Evolutionary conservation across 2,329 filamentous ascomycete species (phyloP).

Genomic region (Coniochaeta sp.): DNA sequence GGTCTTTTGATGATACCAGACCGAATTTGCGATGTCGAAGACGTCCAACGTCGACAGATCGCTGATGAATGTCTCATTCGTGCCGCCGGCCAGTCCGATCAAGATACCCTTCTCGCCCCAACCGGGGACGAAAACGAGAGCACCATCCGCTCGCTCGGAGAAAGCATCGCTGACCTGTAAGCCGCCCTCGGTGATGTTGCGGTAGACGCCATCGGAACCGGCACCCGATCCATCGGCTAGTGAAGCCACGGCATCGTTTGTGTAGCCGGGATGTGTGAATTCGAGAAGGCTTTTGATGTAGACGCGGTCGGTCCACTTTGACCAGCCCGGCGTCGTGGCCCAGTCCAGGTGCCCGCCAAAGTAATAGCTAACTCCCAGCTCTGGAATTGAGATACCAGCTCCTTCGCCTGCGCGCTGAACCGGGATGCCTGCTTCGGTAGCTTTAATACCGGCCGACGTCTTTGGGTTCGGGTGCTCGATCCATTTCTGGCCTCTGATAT

Average conservation of each 20-base stretch:
- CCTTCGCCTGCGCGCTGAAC: constrained; percentile 69
- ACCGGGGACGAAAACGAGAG: constrained; percentile 66
- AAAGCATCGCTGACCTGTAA: constrained; percentile 61
- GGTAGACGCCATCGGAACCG: constrained; percentile 54
- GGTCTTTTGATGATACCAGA: constrained; percentile 69
- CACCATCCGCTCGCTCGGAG: constrained; percentile 66
- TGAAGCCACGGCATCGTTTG: constrained; percentile 54
- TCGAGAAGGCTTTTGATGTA: constrained; percentile 71
- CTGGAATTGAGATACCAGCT: constrained; percentile 62
- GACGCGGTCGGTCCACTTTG: constrained; percentile 52
- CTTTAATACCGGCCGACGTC: constrained; percentile 58
- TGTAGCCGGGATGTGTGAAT: constrained; percentile 66
- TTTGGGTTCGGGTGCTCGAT: constrained; percentile 52
- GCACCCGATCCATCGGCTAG: constrained; percentile 49
- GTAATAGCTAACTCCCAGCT: constrained; percentile 67
- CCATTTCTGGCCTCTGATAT: constrained; percentile 54
- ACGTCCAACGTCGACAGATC: constrained; percentile 54
- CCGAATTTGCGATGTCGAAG: constrained; percentile 65
- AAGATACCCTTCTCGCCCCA: constrained; percentile 66
- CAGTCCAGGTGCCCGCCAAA: constrained; percentile 70
- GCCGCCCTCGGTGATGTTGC: constrained; percentile 68
- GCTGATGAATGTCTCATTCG: constrained; percentile 58
- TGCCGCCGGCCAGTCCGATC: constrained; percentile 66
- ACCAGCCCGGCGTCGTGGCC: constrained; percentile 56
- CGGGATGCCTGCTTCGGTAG: constrained; percentile 44